Base-by-base conservation (phyloP, 2,329 filamentous ascomycete species). In the Sporothrix curviconia region DNA sequence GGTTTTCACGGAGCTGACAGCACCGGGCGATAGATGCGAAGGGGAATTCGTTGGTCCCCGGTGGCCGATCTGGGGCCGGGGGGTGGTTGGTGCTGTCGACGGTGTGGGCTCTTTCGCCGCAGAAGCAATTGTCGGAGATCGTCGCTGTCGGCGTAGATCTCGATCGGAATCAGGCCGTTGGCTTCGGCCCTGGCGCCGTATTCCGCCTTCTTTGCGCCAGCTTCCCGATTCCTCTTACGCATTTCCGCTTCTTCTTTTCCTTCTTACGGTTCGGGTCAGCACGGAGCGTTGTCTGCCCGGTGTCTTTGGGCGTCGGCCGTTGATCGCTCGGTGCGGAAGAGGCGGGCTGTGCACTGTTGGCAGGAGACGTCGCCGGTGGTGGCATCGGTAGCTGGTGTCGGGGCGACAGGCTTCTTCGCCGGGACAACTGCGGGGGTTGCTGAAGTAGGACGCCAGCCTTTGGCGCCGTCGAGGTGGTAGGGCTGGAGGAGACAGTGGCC, bases 191-290 rank as follows among this genome's bases (percentile, higher is more conserved):
- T 90, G 83, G 67, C 83, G 84, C 61, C 90, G 81, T 68, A n/a
- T 90, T 92, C 72, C 90, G 90, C 71, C n/a, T n/a, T 96, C 92
- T 69, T 95, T 95, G 56, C 92, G 83, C n/a, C 60, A 94, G 90
- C 68, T 95, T 95, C 42, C 92, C n/a, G n/a, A 81, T 71, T 96
- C 92, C 59, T 92, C 91, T 68, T 96, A n/a, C 92, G 40, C 89
- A n/a, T n/a, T n/a, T 95, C 63, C 87, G 85, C 75, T 95, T 96
- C 74, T 96, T 96, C 78, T 96, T 96, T 68, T 96, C 92, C 71
- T 90, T 94, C 73, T 95, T 96, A 65, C 85, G 86, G 7, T 77
- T 84, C 1, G 67, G 65, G 55, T 66, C 66, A 40, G 70, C 59
- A 8, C n/a, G 63, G 56, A 9, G 65, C 64, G 28, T 61, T 62